Evolutionary conservation across 306 rosid species (phyloP), one percentile per base, ranked within the genome.

Genomic region (Herpetospermum pedunculosum): DNA sequence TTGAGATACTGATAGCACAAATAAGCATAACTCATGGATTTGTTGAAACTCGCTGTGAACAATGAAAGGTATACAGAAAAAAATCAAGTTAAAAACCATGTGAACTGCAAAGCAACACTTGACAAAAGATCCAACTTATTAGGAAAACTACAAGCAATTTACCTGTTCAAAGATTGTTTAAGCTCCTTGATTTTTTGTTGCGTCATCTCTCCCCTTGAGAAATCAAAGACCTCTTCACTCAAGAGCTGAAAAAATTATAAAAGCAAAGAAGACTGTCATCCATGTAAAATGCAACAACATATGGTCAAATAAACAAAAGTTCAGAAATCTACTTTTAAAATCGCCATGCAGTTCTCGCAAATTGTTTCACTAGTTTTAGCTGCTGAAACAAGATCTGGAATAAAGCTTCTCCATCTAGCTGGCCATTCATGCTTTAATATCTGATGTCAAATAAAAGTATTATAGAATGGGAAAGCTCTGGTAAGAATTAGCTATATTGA

Each of bases 351-450:
- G 81, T 92, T 92, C 88, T 92, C 98, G 70, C 98, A 92, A 70
- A 92, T 85, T 9, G 98, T 92, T 92, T 92, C 98, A 73, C 96
- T 92, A 64, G 98, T 84, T 83, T 90, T 92, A 74, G 98, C 96
- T 23, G 96, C 96, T 40, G 91, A 77, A 62, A 92, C 98, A 19
- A 92, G 96, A 80, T 95, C 99, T n/a, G 97, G 99, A 78, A 95
- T 85, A 80, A 95, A 82, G 85, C 95, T 89, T 80, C 58, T 85
- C 99, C 99, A 95, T 82, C 88, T 89, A 6, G 85, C 88, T 2
- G 99, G 99, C 99, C 99, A 95, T 76, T 95, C 99, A 70, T 95
- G 99, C 96, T 95, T 95, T 85, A 95, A 84, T 77, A 95, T 89
- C 98, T 95, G 86, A 72, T 44, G 38, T 38, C 53, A 72, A 47